These are phyloP conservation scores for Dendrobium officinale DNA, from an alignment of 106 monocot species.

Conservation along the genomic window DNA sequence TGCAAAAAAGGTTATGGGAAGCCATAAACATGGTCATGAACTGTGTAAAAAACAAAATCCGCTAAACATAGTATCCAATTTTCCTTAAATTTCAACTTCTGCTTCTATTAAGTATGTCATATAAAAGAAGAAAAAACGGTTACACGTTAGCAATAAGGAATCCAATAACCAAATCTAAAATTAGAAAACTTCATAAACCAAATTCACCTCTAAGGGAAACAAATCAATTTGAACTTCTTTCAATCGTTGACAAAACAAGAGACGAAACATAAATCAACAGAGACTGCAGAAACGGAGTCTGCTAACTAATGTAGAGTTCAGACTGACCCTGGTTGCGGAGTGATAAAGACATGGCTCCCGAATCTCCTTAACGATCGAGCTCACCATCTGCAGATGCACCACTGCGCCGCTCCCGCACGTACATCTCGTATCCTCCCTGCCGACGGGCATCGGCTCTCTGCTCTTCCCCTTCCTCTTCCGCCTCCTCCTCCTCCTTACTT, in stretches of 20 bases:
- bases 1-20: not conserved
- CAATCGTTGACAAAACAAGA: not conserved
- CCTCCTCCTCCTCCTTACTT: conserved; percentile 1
- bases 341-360: conserved; percentile 67
- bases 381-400: conserved; percentile 57
- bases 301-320: not conserved
- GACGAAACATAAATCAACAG: not conserved
- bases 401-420: conserved; percentile 51
- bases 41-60: not conserved
- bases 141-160: not conserved
- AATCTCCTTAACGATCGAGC: conserved; percentile 65
- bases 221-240: not conserved
- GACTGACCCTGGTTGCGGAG: conserved; percentile 50
- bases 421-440: conserved; percentile 63
- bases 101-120: not conserved
- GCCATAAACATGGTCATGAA: not conserved
- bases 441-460: conserved; percentile 31
- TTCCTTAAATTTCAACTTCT: not conserved
- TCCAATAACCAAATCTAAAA: not conserved
- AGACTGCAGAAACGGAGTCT: not conserved
- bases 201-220: not conserved
- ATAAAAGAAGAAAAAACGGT: not conserved
- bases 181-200: not conserved
- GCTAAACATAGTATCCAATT: not conserved
- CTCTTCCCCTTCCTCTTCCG: not conserved